These are phyloP conservation scores for Suillus discolor DNA, from an alignment of 768 basidiomycete species.

Conservation along the genomic window DNA sequence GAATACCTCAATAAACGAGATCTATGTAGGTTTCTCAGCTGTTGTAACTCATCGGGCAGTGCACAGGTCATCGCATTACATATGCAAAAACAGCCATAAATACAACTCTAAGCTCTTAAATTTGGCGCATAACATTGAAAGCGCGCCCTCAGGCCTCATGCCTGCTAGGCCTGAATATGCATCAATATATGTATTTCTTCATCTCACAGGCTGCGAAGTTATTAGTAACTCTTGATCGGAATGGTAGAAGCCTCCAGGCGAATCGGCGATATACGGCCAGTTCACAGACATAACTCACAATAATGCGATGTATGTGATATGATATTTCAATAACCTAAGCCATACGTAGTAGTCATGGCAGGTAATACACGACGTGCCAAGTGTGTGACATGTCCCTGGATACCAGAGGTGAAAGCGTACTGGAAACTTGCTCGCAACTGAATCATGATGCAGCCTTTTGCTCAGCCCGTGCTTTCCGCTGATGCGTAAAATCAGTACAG, in stretches of 20 bases:
- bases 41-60: neutral
- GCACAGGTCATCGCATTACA: neutral
- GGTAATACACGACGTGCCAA: slow-evolving; percentile 2
- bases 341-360: slow-evolving; percentile 21
- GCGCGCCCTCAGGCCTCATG: too few species aligned
- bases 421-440: neutral
- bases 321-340: slow-evolving; percentile 18
- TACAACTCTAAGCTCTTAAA: neutral
- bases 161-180: slow-evolving; percentile 56
- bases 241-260: slow-evolving; percentile 33
- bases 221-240: slow-evolving; percentile 59
- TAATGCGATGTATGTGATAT: slow-evolving; percentile 14
- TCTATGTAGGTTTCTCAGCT: neutral
- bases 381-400: neutral
- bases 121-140: slow-evolving; percentile 74
- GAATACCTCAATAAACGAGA: neutral
- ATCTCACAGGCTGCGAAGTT: slow-evolving; percentile 62
- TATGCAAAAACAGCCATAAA: neutral
- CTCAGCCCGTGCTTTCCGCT: slow-evolving; percentile 72
- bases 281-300: slow-evolving; percentile 22
- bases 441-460: slow-evolving; percentile 48
- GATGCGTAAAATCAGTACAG: slow-evolving; percentile 14
- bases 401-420: neutral
- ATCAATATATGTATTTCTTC: slow-evolving; percentile 50
- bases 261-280: slow-evolving; percentile 25